Evolutionary conservation across 2,329 filamentous ascomycete genomes (phyloP).

Genomic region (Aureobasidium sp.): DNA sequence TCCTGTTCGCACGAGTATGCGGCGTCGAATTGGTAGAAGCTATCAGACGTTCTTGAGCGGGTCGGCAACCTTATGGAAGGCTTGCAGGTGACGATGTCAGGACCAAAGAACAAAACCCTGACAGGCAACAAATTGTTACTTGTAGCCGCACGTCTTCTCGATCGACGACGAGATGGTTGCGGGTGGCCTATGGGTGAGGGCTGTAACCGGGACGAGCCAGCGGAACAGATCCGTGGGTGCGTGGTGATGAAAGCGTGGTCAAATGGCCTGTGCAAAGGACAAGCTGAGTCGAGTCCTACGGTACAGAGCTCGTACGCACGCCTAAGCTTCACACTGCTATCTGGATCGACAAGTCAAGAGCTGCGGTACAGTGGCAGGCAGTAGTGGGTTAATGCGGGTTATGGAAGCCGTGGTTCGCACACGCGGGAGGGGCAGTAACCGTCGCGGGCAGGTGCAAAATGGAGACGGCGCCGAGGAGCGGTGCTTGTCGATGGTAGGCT

Average conservation of each 20-base stretch:
- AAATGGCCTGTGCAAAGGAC: constrained; percentile 8
- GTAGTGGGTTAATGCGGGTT: not conserved
- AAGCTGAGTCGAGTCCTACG: constrained; percentile 9
- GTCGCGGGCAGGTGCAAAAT: not conserved
- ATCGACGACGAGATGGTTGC: constrained; percentile 8
- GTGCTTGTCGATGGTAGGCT: not conserved
- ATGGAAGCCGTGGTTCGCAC: not conserved
- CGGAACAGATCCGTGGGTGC: constrained; percentile 10
- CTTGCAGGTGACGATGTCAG: constrained; percentile 3
- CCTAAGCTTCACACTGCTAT: not conserved
- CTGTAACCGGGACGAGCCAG: constrained; percentile 9
- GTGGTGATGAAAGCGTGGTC: constrained; percentile 1
- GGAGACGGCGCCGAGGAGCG: not conserved
- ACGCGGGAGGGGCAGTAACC: constrained; percentile 1
- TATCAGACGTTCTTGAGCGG: constrained; percentile 12
- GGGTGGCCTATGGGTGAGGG: constrained; percentile 8
- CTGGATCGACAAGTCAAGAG: not conserved
- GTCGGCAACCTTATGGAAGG: constrained; percentile 12
- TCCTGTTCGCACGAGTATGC: not conserved
- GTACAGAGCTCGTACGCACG: not conserved
- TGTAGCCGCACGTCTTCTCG: not conserved
- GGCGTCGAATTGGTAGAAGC: constrained; percentile 9
- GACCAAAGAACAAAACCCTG: not conserved
- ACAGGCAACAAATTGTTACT: not conserved
- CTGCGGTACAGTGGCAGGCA: too few species aligned